Base-by-base conservation (phyloP, 768 basidiomycete genomes). In the Solioccasus polychromus region DNA sequence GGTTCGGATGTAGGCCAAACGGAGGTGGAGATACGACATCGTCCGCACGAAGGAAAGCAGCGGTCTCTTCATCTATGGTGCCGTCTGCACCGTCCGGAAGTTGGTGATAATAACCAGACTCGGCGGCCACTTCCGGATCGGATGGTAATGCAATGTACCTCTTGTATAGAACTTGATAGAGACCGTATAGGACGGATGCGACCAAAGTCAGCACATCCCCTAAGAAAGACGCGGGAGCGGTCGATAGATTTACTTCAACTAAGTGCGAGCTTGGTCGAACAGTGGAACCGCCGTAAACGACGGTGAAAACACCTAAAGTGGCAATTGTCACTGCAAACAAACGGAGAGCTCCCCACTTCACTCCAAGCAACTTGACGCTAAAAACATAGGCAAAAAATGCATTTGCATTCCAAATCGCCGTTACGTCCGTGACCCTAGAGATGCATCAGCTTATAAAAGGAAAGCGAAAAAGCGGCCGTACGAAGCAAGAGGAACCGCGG, bases 381-480 rank as follows among this genome's bases (percentile, higher is more conserved):
- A 97, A 79, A 22, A 92, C 62, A 61, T 97, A 98, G 5, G 89
- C 88, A 64, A 92, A 93, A 70, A 97, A 93, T 1, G 89, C 85
- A 57, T 88, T 89, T 8, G 87, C 83, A 60, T 95, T 94, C 82
- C 88, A 92, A 22, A 92, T 79, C 17, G 82, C 81, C 70, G 91
- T 94, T 22, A 93, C 80, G 66, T 93, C 90, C 53, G 83, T 85
- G 22, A 92, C 73, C 19, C 92, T 91, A 50, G 22, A 45, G 41
- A 39, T 47, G 22, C 31, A 20, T 55, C 45, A 48, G 52, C 15
- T 28, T 47, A 30, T 22, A 36, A 11, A 22, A 48, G 30, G 20
- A 18, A 11, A 31, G 42, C 5, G 44, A 37, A 10, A 18, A 35
- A 32, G 18, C 24, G 31, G 35, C 32, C 88, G 69, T 65, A 90